phyloP scores from a whole-genome alignment of 2,329 filamentous ascomycete species.

The Paecilomyces fulvus region DNA sequence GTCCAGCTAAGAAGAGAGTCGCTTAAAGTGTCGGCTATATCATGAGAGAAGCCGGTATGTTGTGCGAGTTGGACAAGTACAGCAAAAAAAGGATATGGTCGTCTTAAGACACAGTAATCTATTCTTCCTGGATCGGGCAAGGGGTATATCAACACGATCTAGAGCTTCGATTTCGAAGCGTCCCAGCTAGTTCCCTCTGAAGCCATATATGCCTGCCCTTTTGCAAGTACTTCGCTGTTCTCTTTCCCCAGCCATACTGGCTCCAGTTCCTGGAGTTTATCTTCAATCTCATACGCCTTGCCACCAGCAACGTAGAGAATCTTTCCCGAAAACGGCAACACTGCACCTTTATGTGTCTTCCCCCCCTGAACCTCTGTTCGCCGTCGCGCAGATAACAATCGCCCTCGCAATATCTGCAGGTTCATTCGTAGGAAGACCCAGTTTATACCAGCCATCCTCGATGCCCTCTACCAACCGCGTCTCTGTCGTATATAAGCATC shows the following conservation, averaged over 20 bases:
- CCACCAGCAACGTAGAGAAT: constrained; percentile 15
- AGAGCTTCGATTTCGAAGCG: not conserved
- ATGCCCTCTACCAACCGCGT: constrained; percentile 10
- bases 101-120: not conserved
- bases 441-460: constrained; percentile 14
- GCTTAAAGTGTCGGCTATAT: not conserved
- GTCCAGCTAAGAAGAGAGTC: not conserved
- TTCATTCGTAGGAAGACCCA: constrained; percentile 13
- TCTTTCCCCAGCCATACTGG: constrained; percentile 28
- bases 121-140: not conserved
- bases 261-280: constrained; percentile 12
- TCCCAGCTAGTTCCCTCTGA: constrained; percentile 6
- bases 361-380: constrained; percentile 9
- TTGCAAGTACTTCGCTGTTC: constrained; percentile 7
- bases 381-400: constrained; percentile 12
- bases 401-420: constrained; percentile 13
- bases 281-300: constrained; percentile 17
- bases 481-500: constrained; percentile 1
- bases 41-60: not conserved
- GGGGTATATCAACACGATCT: not conserved
- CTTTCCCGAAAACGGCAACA: constrained; percentile 14
- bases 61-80: not conserved
- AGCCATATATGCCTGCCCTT: constrained; percentile 5
- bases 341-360: constrained; percentile 6
- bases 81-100: not conserved